Base-by-base conservation (phyloP, 495 filamentous ascomycete species). In the Lasiosphaeris hirsuta region DNA sequence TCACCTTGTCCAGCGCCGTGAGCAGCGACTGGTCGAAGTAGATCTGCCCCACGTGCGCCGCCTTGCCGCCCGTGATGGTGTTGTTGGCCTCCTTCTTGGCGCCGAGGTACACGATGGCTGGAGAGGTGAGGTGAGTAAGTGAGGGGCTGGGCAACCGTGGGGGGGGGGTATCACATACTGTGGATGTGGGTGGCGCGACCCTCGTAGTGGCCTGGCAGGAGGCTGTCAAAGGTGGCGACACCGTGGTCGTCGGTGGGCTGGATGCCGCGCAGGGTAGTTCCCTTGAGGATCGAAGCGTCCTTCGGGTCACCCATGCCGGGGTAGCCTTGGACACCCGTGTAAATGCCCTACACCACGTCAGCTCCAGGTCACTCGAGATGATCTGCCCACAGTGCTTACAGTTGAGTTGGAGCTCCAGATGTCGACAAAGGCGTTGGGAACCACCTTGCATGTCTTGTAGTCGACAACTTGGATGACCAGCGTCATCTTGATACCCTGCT, bases 401-500 rank as follows among this genome's bases (percentile, higher is more conserved):
- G 78, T 84, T 5, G 65, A 49, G 44, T 71, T 72, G 51, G 69
- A 73, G 58, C 69, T 79, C 83, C 85, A 86, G 52, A 85, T 68
- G 54, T 88, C 86, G 38, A 85, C 72, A 57, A 78, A 87, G 52
- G 81, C 73, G 56, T 81, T 73, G 1, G 78, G 71, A 4, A 86
- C 72, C 1, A 80, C 75, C 50, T 85, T 63, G 73, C 83, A 88
- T 52, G 78, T 84, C 57, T 78, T 78, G 63, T 72, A 77, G 67
- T 87, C 80, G 56, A 86, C 76, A 15, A 87, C 66, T 61, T 85
- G 82, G 65, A 86, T 77, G 58, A 83, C 84, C 47, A 87, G 71
- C 37, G 78, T 81, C 47, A 86, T 70, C 37, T 78, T 74, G 50
- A 87, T 75, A 53, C 86, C 85, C 11, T 58, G 60, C 63, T 86